These are phyloP conservation scores for Orobanche coerulescens DNA, from an alignment of 257 asterid genomes.

Conservation along the genomic window DNA sequence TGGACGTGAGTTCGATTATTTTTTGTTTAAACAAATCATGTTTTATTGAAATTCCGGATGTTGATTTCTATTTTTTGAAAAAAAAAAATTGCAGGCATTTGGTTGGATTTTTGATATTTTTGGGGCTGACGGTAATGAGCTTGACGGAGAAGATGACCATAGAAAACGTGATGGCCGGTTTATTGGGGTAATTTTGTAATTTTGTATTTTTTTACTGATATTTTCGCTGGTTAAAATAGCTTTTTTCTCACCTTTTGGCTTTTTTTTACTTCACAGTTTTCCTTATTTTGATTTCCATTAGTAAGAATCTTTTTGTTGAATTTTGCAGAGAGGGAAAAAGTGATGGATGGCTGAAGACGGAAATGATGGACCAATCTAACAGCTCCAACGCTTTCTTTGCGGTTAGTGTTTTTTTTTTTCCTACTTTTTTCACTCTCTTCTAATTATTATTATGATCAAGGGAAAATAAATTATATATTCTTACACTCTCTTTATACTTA, in stretches of 20 bases:
- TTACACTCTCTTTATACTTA: too few species aligned
- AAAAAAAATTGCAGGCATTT: slow-evolving; percentile 77
- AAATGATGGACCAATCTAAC: slow-evolving; percentile 35
- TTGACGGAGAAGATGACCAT: slow-evolving; percentile 51
- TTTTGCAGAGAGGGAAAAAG: slow-evolving; percentile 30
- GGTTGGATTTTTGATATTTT: slow-evolving; percentile 64
- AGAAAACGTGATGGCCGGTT: slow-evolving; percentile 32
- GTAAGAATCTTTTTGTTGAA: slow-evolving; percentile 16
- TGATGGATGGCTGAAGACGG: slow-evolving; percentile 39
- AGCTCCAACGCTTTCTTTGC: slow-evolving; percentile 43
- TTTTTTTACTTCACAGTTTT: slow-evolving; percentile 11
- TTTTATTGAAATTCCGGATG: not conserved
- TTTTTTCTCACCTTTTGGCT: not conserved
- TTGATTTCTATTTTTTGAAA: slow-evolving; percentile 8
- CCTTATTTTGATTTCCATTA: not conserved
- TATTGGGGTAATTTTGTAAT: slow-evolving; percentile 36
- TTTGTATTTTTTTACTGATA: not conserved
- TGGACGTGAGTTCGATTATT: slow-evolving; percentile 63
- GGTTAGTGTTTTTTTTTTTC: slow-evolving; percentile 32
- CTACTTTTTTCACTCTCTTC: too few species aligned
- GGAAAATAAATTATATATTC: too few species aligned
- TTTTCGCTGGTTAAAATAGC: not conserved
- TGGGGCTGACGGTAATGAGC: slow-evolving; percentile 56
- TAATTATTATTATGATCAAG: too few species aligned
- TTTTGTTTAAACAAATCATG: not conserved